Conservation (phyloP, 192 early-diverging fungal species). For the Thamnidium elegans region DNA sequence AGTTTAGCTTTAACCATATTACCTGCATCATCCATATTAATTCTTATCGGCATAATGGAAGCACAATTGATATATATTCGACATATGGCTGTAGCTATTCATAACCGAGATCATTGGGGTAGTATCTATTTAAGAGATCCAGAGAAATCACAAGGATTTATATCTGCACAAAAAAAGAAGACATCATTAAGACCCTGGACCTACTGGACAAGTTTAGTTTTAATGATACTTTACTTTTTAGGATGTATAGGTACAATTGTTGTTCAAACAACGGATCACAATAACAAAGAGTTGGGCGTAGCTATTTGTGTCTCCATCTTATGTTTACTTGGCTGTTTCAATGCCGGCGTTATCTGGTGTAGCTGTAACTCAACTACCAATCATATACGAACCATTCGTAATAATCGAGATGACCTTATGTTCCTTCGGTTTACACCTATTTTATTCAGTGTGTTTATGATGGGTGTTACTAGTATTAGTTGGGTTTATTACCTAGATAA, state of each 20-base stretch:
- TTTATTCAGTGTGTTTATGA: slow-evolving; percentile 2
- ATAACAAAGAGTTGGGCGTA: neutral
- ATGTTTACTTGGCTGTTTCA: slow-evolving; percentile 4
- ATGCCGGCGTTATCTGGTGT: slow-evolving; percentile 6
- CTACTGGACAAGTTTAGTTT: slow-evolving; percentile 1
- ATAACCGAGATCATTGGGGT: slow-evolving; percentile 14
- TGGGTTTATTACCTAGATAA: slow-evolving; percentile 2
- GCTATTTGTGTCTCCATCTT: slow-evolving; percentile 5
- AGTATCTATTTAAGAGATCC: slow-evolving; percentile 18
- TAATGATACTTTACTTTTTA: slow-evolving; percentile 8
- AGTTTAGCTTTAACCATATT: neutral
- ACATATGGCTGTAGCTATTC: slow-evolving; percentile 16
- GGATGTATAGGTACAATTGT: neutral
- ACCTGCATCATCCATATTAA: slow-evolving; percentile 1
- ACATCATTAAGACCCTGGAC: slow-evolving; percentile 1
- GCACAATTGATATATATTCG: slow-evolving; percentile 17
- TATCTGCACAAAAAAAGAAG: neutral
- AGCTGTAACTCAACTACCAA: slow-evolving; percentile 4
- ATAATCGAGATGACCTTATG: slow-evolving; percentile 14
- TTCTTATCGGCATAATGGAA: slow-evolving; percentile 15
- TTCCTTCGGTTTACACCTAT: slow-evolving; percentile 12
- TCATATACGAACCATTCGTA: slow-evolving; percentile 13
- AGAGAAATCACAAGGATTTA: slow-evolving; percentile 20
- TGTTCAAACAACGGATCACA: neutral
- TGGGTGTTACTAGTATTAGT: neutral